Percentiles rank a stretch among this genome's conserved stretches.
Evolutionary conservation across 805 yeast species (phyloP).

Genomic region (Myxozyma geophila): DNA sequence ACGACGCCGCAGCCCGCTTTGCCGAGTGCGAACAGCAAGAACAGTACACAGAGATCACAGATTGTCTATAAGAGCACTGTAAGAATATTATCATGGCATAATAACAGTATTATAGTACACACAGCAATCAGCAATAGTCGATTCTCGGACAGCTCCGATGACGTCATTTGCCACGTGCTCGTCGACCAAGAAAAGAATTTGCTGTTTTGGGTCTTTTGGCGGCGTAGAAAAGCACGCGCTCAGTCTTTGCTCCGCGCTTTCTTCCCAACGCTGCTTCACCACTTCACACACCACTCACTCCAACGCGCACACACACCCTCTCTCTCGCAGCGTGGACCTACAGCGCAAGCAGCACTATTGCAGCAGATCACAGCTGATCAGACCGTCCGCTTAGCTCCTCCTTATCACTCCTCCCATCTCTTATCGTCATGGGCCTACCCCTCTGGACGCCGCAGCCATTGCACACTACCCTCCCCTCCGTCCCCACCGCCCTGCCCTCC

Average conservation of each 20-base stretch:
- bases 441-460: conserved; percentile 21
- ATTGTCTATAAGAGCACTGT: neutral
- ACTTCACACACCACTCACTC: neutral
- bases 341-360: too few species aligned
- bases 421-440: conserved; percentile 25
- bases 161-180: conserved; percentile 7
- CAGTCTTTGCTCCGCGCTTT: neutral
- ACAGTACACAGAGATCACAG: neutral
- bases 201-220: conserved; percentile 9
- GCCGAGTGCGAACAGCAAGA: too few species aligned
- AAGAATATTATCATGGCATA: neutral
- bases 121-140: too few species aligned
- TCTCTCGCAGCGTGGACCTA: too few species aligned
- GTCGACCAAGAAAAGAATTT: neutral
- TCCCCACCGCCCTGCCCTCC: conserved; percentile 9
- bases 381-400: neutral
- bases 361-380: too few species aligned
- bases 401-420: neutral
- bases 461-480: conserved; percentile 14
- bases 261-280: neutral
- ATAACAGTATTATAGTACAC: too few species aligned
- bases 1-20: too few species aligned
- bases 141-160: conserved; percentile 8
- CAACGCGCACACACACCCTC: too few species aligned
- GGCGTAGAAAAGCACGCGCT: neutral